These are phyloP conservation scores for Chenopodium suecicum DNA, from an alignment of 148 eudicot genomes.

Conservation along the genomic window DNA sequence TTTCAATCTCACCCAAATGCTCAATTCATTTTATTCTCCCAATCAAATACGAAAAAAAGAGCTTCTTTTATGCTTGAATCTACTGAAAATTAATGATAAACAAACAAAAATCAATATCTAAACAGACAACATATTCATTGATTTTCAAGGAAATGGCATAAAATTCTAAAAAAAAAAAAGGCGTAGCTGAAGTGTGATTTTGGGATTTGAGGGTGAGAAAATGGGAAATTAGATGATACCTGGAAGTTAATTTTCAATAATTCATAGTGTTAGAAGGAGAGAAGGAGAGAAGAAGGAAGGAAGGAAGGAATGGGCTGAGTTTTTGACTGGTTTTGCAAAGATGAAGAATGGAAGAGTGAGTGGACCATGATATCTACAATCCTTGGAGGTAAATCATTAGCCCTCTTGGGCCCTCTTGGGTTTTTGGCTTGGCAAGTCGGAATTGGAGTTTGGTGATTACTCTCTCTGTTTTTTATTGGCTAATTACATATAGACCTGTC, in stretches of 20 bases:
- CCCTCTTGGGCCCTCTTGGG: not conserved
- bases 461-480: too few species aligned
- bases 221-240: not conserved
- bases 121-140: not conserved
- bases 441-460: too few species aligned
- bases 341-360: not conserved
- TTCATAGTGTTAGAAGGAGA: not conserved
- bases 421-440: too few species aligned
- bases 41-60: not conserved
- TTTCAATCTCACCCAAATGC: slow-evolving; percentile 5
- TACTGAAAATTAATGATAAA: not conserved
- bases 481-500: too few species aligned
- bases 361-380: slow-evolving; percentile 30
- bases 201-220: too few species aligned
- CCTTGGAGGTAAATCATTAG: slow-evolving; percentile 21
- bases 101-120: not conserved
- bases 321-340: not conserved
- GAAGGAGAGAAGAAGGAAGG: not conserved
- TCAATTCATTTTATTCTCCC: slow-evolving; percentile 26
- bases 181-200: not conserved
- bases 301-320: not conserved
- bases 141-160: too few species aligned
- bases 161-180: not conserved
- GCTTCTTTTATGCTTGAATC: not conserved
- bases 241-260: not conserved